These are phyloP conservation scores for Sanguinoderma infundibulare DNA, from an alignment of 1,284 basidiomycete species.

Conservation along the genomic window DNA sequence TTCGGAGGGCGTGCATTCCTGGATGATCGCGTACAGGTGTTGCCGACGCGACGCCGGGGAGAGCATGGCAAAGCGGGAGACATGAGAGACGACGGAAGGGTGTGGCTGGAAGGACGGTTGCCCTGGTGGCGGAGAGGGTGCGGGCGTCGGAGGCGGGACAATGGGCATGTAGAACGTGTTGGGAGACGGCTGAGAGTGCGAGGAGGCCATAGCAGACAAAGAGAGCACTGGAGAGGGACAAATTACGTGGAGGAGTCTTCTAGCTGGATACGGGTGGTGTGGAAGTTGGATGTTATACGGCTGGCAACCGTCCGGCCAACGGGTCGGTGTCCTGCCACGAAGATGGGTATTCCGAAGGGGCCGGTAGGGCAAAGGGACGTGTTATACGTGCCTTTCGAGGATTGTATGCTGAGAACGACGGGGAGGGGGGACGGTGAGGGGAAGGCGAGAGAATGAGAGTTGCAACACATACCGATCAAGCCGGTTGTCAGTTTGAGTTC, in stretches of 20 bases:
- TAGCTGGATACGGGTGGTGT: conserved; percentile 5
- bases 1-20: conserved; percentile 73
- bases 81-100: conserved; percentile 33
- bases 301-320: neutral
- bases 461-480: conserved; percentile 10
- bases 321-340: neutral
- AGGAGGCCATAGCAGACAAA: conserved; percentile 14
- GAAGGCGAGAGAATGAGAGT: neutral
- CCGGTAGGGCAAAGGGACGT: neutral
- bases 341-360: neutral
- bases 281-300: neutral
- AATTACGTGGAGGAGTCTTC: neutral
- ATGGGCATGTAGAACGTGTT: conserved; percentile 56
- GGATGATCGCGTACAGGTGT: conserved; percentile 67
- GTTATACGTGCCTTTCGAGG: neutral
- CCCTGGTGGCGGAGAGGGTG: conserved; percentile 59
- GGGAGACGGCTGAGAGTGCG: conserved; percentile 5
- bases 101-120: conserved; percentile 24
- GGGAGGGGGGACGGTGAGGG: neutral
- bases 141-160: conserved; percentile 69
- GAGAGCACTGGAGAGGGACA: neutral
- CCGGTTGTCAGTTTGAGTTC: neutral
- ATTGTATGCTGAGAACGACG: neutral
- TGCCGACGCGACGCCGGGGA: conserved; percentile 53
- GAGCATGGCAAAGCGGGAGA: conserved; percentile 42